Percentiles rank a stretch among this genome's conserved stretches.
These are phyloP conservation scores for Neopestalotiopsis rosae DNA, from an alignment of 2,329 filamentous ascomycete species.

Conservation along the genomic window DNA sequence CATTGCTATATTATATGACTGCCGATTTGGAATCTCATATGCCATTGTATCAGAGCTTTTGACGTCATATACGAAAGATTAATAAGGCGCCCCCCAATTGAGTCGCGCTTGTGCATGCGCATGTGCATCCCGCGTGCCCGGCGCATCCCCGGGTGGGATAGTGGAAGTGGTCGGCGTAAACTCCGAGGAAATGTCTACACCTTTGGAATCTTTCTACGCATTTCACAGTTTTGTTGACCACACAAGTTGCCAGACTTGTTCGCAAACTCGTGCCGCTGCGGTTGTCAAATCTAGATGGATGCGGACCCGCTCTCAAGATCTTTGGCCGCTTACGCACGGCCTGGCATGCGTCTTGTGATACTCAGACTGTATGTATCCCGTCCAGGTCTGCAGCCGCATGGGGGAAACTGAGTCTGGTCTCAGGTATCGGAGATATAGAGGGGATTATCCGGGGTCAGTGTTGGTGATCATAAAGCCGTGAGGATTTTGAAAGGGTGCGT, in stretches of 20 bases:
- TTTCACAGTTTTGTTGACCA: too few relatives aligned
- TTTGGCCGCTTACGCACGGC: not conserved
- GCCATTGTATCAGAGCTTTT: not conserved
- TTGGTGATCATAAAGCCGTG: not conserved
- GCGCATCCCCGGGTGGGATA: not conserved
- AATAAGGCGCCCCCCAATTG: not conserved
- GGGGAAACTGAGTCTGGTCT: not conserved
- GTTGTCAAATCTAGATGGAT: too few relatives aligned
- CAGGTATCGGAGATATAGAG: not conserved
- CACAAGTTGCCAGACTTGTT: too few relatives aligned
- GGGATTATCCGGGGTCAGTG: not conserved
- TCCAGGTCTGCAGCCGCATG: not conserved
- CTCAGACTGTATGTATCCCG: not conserved
- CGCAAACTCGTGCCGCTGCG: too few relatives aligned
- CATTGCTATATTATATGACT: not conserved
- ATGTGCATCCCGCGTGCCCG: not conserved
- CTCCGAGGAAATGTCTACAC: too few relatives aligned
- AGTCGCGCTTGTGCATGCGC: not conserved
- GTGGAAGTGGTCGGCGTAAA: too few relatives aligned
- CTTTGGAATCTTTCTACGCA: too few relatives aligned
- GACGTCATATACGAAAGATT: not conserved
- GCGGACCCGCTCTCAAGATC: too few relatives aligned
- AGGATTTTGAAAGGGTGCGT: too few relatives aligned
- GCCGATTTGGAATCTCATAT: not conserved
- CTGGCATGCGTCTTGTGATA: not conserved